phyloP scores from a whole-genome alignment of 257 asterid species.

The Marsdenia floribunda region DNA sequence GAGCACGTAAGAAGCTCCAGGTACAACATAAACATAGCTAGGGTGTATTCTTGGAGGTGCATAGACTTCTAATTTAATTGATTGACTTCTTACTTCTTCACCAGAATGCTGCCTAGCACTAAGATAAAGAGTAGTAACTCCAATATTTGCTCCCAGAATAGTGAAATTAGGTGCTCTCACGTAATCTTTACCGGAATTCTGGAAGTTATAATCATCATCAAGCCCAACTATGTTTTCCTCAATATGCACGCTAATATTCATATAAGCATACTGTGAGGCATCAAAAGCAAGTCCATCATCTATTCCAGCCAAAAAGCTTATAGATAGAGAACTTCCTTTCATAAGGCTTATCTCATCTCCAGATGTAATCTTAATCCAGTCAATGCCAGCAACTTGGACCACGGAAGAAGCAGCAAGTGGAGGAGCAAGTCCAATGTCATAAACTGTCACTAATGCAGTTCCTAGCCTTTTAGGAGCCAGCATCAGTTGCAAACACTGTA shows the following conservation, averaged over 20 bases:
- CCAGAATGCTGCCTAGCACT: conserved; percentile 68
- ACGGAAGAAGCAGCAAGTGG: conserved; percentile 61
- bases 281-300: conserved; percentile 62
- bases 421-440: conserved; percentile 75
- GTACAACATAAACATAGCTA: conserved; percentile 66
- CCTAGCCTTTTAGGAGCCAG: conserved; percentile 84
- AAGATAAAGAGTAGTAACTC: conserved; percentile 69
- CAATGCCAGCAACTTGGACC: conserved; percentile 80
- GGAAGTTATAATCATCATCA: conserved; percentile 34
- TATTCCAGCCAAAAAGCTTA: conserved; percentile 56
- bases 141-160: conserved; percentile 50
- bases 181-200: conserved; percentile 27
- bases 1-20: conserved; percentile 79
- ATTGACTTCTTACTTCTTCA: conserved; percentile 54
- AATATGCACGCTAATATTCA: conserved; percentile 59
- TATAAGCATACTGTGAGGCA: conserved; percentile 59
- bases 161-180: conserved; percentile 50
- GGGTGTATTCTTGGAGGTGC: conserved; percentile 74
- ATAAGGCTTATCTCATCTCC: conserved; percentile 60
- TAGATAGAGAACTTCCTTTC: conserved; percentile 54
- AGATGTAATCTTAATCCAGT: conserved; percentile 74
- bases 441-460: conserved; percentile 59
- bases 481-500: conserved; percentile 55
- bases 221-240: conserved; percentile 59
- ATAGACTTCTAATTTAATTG: conserved; percentile 71